Evolutionary conservation across 257 asterid species (phyloP), one percentile per base, ranked within the genome.

Genomic region (Ballota nigra): DNA sequence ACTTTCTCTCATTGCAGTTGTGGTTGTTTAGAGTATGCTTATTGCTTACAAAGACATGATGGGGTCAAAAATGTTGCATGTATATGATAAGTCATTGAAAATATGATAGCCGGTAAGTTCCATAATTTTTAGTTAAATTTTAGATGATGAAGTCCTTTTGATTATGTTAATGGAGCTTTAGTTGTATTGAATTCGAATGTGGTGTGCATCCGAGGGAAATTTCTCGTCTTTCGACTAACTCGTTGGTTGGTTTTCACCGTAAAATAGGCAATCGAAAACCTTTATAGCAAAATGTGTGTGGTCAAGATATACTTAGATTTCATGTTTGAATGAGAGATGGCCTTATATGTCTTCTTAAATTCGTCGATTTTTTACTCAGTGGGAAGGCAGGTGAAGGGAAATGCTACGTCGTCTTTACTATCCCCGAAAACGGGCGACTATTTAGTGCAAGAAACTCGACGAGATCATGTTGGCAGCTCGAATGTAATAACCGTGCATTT

Each of bases 381-480:
- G 56, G 73, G 77, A 67, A 64, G 78, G 56, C 75, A 41, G 43
- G 83, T 80, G 53, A 75, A 60, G 11, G 75, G 53, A 57, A 76
- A 65, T 59, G 71, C 58, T 43, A 63, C 83, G 56, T 61, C 85
- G 29, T 78, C 65, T 33, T 23, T 57, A 20, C 34, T 52, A 28
- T 73, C 82, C 69, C 79, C 79, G 15, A 33, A 62, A 13, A 57
- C 47, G 41, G 73, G 70, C 8, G 72, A 51, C 67, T 61, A 81
- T 73, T 13, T 49, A 23, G 62, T 69, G 59, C 82, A 69, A 57
- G 81, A 79, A 72, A 36, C 80, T 72, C 75, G 36, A 68, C 63
- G 36, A 59, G 75, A 75, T 73, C 83, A 64, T 15, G 53, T 20
- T 78, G 82, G 79, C 65, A 75, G 68, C 67, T 83, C 84, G 15